Conservation (phyloP, 2,329 filamentous ascomycete genomes). For the Hymenoscyphus repandus region DNA sequence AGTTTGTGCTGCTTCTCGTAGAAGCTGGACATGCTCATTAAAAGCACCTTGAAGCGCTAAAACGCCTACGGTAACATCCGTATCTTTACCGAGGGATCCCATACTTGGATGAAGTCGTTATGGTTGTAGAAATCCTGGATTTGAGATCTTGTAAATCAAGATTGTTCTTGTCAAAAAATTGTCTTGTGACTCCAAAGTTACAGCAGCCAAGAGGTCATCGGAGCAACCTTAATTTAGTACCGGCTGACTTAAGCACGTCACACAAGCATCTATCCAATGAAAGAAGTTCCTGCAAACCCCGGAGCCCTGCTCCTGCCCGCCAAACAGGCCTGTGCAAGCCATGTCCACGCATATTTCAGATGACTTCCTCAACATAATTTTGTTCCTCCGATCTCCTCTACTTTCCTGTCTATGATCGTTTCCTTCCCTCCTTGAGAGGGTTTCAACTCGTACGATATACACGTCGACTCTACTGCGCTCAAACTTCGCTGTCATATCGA, state of each 20-base stretch:
- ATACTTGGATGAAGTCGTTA: background rate
- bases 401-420: conserved; percentile 18
- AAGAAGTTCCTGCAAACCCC: too few relatives aligned
- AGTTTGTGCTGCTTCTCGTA: conserved; percentile 60
- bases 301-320: too few relatives aligned
- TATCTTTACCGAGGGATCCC: conserved; percentile 6
- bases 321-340: background rate
- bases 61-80: conserved; percentile 50
- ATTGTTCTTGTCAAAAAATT: too few relatives aligned
- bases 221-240: too few relatives aligned
- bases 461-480: conserved; percentile 1
- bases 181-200: too few relatives aligned
- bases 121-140: background rate
- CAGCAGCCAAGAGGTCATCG: too few relatives aligned
- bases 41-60: conserved; percentile 88
- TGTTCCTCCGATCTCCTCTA: conserved; percentile 3
- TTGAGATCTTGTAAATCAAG: too few relatives aligned
- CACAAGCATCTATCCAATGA: too few relatives aligned
- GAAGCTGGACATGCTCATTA: conserved; percentile 75
- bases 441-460: conserved; percentile 4
- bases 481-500: background rate
- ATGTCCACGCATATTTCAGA: background rate
- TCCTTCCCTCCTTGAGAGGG: conserved; percentile 29
- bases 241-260: too few relatives aligned
- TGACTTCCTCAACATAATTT: background rate